Base-by-base conservation (phyloP, 495 filamentous ascomycete species). In the Aspergillus sclerotiicarbonarius region DNA sequence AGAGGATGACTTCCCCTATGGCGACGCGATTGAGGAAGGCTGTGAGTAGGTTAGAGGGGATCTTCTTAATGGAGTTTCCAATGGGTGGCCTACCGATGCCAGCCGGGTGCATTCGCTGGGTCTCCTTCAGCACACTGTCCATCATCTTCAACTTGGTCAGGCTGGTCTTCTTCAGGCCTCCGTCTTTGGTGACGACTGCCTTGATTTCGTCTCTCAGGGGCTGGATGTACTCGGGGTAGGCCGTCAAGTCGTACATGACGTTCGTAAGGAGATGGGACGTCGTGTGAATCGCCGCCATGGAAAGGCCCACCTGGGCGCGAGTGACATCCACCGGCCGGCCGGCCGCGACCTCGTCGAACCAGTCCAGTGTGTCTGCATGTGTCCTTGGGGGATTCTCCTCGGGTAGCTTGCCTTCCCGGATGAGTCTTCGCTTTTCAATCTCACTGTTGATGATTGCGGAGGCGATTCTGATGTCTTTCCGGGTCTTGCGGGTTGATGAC, bases 61-160 rank as follows among this genome's bases (percentile, higher is more conserved):
- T n/a, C n/a, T n/a, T n/a, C n/a, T n/a, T n/a, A n/a, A n/a, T n/a
- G n/a, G n/a, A n/a, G n/a, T n/a, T n/a, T n/a, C n/a, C n/a, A n/a
- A n/a, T n/a, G n/a, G n/a, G n/a, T n/a, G n/a, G n/a, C 72, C 59
- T 70, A 79, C 77, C 51, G 55, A 70, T 54, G 53, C 71, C 46
- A 29, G 71, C 25, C 13, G 78, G 62, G 52, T 72, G 44, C 53
- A 69, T 47, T 32, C 61, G 64, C 63, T 71, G 67, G 53, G 67
- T 67, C 63, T 80, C 67, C 57, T 78, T 75, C 62, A 74, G 63
- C 6, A 73, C 61, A 47, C 72, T 76, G 37, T 76, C 75, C 76
- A 84, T 72, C 49, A 80, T 62, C 62, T 75, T 77, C 54, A 84
- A 62, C 61, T 82, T 82, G 20, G 71, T 68, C 19, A 82, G 39